phyloP scores from a whole-genome alignment of 2,329 filamentous ascomycete species.

The Penicillium paneum region DNA sequence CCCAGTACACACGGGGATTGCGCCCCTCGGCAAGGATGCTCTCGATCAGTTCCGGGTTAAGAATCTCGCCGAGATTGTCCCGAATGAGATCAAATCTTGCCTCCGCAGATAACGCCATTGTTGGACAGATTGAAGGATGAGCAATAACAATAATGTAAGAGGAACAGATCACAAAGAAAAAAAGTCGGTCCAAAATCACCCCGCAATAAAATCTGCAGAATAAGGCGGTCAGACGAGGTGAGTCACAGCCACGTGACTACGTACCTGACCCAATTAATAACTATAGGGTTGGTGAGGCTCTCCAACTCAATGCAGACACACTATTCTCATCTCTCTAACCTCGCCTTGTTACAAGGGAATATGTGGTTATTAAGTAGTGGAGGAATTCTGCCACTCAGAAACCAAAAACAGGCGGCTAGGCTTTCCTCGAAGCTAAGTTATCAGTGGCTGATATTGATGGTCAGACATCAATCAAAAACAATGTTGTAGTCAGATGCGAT shows the following conservation, averaged over 20 bases:
- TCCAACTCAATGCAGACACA: too few relatives aligned
- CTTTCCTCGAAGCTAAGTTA: too few relatives aligned
- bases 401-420: too few relatives aligned
- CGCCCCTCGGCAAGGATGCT: conserved; percentile 28
- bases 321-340: too few relatives aligned
- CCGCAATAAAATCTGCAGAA: not conserved
- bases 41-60: conserved; percentile 62
- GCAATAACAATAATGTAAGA: not conserved
- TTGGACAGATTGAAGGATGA: not conserved
- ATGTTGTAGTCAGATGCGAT: not conserved
- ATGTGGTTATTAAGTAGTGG: too few relatives aligned
- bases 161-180: not conserved
- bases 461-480: too few relatives aligned
- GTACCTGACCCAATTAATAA: not conserved
- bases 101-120: not conserved
- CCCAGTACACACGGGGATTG: conserved; percentile 37
- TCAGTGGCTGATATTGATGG: too few relatives aligned
- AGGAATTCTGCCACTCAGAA: too few relatives aligned
- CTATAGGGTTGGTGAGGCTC: too few relatives aligned
- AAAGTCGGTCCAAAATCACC: not conserved
- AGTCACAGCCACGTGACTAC: not conserved
- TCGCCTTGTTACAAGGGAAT: too few relatives aligned
- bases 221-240: not conserved
- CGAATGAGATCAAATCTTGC: conserved; percentile 59
- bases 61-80: conserved; percentile 74